Evolutionary conservation across 2,329 filamentous ascomycete species (phyloP), one percentile per base, ranked within the genome.

Genomic region (Claviceps cyperi): DNA sequence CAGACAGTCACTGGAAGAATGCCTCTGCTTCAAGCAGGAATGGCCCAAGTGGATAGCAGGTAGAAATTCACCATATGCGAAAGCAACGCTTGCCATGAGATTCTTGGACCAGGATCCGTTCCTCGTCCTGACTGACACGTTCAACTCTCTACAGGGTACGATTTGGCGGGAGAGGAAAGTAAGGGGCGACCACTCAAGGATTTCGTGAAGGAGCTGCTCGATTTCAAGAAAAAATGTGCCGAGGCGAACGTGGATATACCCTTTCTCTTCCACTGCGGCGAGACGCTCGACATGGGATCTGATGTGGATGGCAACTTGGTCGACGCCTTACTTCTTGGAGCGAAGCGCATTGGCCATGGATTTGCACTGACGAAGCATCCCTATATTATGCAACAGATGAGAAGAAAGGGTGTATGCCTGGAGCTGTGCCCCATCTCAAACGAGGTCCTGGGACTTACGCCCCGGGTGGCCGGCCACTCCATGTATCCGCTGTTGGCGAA

Each of bases 361-460:
- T 87, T 83, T 56, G 78, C 84, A 0, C 66, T 88, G 4, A 70
- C 81, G 14, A 76, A 79, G 51, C 84, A 87, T 59, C 80, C 80
- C 0, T 67, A 76, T 38, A 66, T 87, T n/a, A 77, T 86, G 64
- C 68, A 80, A 54, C 67, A 74, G 47, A 84, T 86, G 74, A 80
- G 77, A 62, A 65, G 71, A 51, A 69, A 70, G n/a, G 70, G 72
- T 9, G 76, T 88, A 36, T 86, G 83, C 56, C 70, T 89, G n/a
- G 84, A 89, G 66, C 68, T 85, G 1, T 88, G 84, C 56, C 84
- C 84, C 0, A 86, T 87, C 47, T 87, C 83, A 1, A 89, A 88
- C 59, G 84, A 89, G 68, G 70, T 88, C 0, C 66, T 88, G 17
- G 83, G 84, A 36, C 71, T 89, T 17, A 84, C 81, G 47, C 74